Percentiles rank a stretch among this genome's conserved stretches.
phyloP scores from a whole-genome alignment of 768 basidiomycete species.

The Rhizopogon roseolus region DNA sequence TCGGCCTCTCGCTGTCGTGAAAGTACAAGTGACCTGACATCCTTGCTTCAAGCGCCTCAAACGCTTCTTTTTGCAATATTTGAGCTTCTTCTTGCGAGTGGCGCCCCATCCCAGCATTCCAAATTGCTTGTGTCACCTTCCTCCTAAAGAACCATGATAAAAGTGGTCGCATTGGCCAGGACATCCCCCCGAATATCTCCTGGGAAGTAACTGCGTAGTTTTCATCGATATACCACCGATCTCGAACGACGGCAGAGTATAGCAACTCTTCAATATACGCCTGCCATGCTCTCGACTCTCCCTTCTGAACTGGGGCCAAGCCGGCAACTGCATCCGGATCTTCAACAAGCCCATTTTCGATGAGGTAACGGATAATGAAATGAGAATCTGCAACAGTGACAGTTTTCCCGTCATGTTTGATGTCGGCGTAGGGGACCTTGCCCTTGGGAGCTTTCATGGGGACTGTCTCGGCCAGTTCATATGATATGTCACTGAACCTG shows the following conservation, averaged over 20 bases:
- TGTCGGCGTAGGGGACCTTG: constrained; percentile 28
- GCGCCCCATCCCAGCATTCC: constrained; percentile 23
- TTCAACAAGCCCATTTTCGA: constrained; percentile 16
- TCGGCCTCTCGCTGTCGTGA: constrained; percentile 22
- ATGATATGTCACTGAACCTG: constrained; percentile 18
- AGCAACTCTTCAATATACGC: constrained; percentile 26
- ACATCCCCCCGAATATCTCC: constrained; percentile 10
- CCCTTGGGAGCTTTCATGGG: constrained; percentile 27
- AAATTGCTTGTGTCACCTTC: constrained; percentile 12
- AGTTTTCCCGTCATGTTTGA: constrained; percentile 16
- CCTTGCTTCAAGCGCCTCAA: constrained; percentile 25
- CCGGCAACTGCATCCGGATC: constrained; percentile 24
- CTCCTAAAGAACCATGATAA: constrained; percentile 18
- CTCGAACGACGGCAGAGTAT: constrained; percentile 22
- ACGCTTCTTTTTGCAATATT: constrained; percentile 22
- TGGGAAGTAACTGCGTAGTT: constrained; percentile 15
- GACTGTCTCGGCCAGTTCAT: constrained; percentile 20
- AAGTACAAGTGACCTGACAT: constrained; percentile 19
- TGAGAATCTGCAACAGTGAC: constrained; percentile 25
- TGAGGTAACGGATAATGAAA: constrained; percentile 28
- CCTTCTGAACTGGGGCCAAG: constrained; percentile 21
- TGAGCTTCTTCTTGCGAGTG: constrained; percentile 29
- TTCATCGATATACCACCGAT: constrained; percentile 25
- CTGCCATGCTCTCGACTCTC: constrained; percentile 30
- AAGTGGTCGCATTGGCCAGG: constrained; percentile 18